Evolutionary conservation across 768 basidiomycete species (phyloP).

Genomic region (Lactifluus volemus): DNA sequence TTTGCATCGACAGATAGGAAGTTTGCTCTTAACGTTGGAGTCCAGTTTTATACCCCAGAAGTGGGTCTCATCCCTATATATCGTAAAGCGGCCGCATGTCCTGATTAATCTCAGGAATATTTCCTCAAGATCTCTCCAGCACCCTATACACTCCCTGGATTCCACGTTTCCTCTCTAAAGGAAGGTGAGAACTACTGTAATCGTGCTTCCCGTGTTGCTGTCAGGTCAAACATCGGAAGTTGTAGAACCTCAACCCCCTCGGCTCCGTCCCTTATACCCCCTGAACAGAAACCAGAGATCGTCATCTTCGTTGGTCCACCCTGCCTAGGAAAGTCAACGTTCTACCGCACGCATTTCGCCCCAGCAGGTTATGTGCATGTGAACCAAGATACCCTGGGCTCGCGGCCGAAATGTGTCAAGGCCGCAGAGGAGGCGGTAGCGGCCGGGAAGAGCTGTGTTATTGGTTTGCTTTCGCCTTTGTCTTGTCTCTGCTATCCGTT

Average conservation of each 20-base stretch:
- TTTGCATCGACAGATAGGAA: constrained; percentile 80
- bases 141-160: constrained; percentile 53
- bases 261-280: constrained; percentile 24
- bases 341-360: constrained; percentile 63
- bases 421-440: constrained; percentile 47
- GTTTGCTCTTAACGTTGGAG: constrained; percentile 67
- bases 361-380: constrained; percentile 67
- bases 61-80: constrained; percentile 30
- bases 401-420: constrained; percentile 67
- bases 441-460: constrained; percentile 57
- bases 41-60: constrained; percentile 81
- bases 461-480: constrained; percentile 40
- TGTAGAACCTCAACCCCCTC: constrained; percentile 40
- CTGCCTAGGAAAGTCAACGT: constrained; percentile 72
- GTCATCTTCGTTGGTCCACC: constrained; percentile 58
- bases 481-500: neutral
- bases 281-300: constrained; percentile 31
- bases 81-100: neutral
- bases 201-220: neutral
- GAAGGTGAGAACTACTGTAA: constrained; percentile 17
- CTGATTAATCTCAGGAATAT: constrained; percentile 49
- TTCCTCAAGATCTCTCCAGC: constrained; percentile 48
- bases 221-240: constrained; percentile 33
- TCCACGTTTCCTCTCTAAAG: constrained; percentile 44
- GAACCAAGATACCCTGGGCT: constrained; percentile 77